phyloP scores from a whole-genome alignment of 768 basidiomycete genomes.

The Rhodotorula diobovata region DNA sequence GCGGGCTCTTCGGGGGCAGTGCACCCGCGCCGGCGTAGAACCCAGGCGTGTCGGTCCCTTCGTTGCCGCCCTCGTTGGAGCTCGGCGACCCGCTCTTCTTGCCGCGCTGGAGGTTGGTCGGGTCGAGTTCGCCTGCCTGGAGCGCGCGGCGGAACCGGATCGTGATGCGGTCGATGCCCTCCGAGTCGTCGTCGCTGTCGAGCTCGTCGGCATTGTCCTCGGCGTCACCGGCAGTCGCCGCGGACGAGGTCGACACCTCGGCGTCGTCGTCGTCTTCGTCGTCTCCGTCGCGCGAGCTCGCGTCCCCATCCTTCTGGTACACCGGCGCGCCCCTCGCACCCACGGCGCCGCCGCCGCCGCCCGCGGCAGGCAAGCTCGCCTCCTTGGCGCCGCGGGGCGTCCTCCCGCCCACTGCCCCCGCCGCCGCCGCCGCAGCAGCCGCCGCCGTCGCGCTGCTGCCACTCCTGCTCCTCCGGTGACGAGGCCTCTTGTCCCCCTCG shows the following conservation, averaged over 20 bases:
- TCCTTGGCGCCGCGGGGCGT: neutral
- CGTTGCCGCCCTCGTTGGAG: slow-evolving; percentile 12
- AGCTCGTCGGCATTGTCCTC: neutral
- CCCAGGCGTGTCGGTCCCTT: neutral
- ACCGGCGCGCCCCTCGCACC: neutral
- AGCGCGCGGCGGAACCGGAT: slow-evolving; percentile 21
- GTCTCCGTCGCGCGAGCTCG: slow-evolving; percentile 31
- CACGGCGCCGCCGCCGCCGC: neutral
- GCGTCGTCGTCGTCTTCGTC: slow-evolving; percentile 36
- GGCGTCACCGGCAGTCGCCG: neutral
- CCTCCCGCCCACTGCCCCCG: no score
- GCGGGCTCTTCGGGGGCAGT: neutral
- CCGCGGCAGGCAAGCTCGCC: neutral
- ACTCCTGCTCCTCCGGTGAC: neutral
- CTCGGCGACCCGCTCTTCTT: neutral
- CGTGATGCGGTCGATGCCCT: slow-evolving; percentile 28
- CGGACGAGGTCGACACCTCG: slow-evolving; percentile 6
- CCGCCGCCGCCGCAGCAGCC: no score
- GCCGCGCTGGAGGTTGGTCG: slow-evolving; percentile 26
- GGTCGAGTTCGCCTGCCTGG: slow-evolving; percentile 13
- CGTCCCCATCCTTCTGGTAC: slow-evolving; percentile 11
- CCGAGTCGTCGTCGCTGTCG: slow-evolving; percentile 31
- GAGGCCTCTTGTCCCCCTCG: no score
- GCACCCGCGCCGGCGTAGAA: neutral
- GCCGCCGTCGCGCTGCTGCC: neutral